Percentiles rank a stretch among this genome's conserved stretches.
These are phyloP conservation scores for Solanum okadae DNA, from an alignment of 257 asterid genomes.

Conservation along the genomic window DNA sequence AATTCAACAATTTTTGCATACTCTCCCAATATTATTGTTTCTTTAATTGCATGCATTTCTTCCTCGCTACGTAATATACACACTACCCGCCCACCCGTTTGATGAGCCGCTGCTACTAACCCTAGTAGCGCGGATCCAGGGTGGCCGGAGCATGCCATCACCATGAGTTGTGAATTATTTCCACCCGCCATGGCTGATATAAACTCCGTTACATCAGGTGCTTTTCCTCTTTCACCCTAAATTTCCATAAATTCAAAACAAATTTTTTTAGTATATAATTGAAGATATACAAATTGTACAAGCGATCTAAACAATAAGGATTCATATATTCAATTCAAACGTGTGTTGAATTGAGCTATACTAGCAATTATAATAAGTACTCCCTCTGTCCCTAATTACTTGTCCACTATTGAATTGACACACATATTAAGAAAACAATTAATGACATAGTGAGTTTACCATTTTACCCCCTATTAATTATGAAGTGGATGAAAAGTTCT, in stretches of 20 bases:
- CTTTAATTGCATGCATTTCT: slow-evolving; percentile 14
- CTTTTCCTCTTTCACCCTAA: slow-evolving; percentile 46
- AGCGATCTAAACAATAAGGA: background rate
- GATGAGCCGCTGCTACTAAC: slow-evolving; percentile 59
- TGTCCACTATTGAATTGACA: too few relatives aligned
- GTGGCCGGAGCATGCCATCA: slow-evolving; percentile 43
- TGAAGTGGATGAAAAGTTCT: too few relatives aligned
- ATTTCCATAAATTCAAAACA: background rate
- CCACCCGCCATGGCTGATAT: slow-evolving; percentile 76
- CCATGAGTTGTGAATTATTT: slow-evolving; percentile 47
- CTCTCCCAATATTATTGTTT: slow-evolving; percentile 2
- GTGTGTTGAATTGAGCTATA: background rate
- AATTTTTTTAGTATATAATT: background rate
- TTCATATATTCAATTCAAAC: background rate
- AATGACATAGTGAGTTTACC: too few relatives aligned
- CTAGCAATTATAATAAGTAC: background rate
- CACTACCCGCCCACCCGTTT: slow-evolving; percentile 51
- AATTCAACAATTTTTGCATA: slow-evolving; percentile 24
- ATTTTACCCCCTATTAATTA: too few relatives aligned
- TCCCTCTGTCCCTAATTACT: too few relatives aligned
- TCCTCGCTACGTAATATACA: slow-evolving; percentile 19
- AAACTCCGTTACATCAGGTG: slow-evolving; percentile 63
- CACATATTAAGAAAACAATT: too few relatives aligned
- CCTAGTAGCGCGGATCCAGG: slow-evolving; percentile 31
- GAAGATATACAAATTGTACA: background rate